Evolutionary conservation across 768 basidiomycete species (phyloP).

Genomic region (Hypholoma fasciculare): DNA sequence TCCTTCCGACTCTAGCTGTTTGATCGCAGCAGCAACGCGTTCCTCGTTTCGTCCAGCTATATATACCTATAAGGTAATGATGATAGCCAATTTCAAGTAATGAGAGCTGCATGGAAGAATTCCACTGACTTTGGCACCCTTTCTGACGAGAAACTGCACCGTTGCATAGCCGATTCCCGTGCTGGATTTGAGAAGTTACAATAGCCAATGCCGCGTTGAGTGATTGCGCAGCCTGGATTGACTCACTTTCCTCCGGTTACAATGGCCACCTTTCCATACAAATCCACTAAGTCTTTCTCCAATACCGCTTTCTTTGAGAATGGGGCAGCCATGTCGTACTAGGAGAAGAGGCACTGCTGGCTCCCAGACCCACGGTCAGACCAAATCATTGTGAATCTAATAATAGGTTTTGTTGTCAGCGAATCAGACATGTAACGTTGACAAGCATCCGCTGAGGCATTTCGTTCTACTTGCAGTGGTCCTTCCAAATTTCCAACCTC

Average conservation of each 20-base stretch:
- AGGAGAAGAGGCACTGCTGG: not conserved
- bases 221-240: not conserved
- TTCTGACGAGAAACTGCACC: conserved; percentile 34
- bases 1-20: conserved; percentile 31
- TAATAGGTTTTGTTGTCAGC: too few species aligned
- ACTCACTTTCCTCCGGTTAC: conserved; percentile 52
- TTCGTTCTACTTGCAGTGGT: too few species aligned
- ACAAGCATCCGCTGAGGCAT: too few species aligned
- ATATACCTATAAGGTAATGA: conserved; percentile 11
- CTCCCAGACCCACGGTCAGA: too few species aligned
- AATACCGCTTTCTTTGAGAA: conserved; percentile 19
- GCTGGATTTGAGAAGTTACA: conserved; percentile 10
- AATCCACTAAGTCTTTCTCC: conserved; percentile 42
- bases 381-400: too few species aligned
- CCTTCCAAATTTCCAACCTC: too few species aligned
- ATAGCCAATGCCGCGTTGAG: not conserved
- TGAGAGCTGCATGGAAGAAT: not conserved
- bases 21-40: conserved; percentile 21
- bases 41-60: conserved; percentile 18
- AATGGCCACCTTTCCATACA: conserved; percentile 44
- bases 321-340: not conserved
- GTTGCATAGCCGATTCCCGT: conserved; percentile 38
- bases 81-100: too few species aligned
- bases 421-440: too few species aligned
- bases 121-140: conserved; percentile 40